A percentile compares a stretch with the other conserved stretches of the same genome.
These are phyloP conservation scores for Lasiodiplodia gonubiensis DNA, from an alignment of 2,329 filamentous ascomycete species.

Conservation along the genomic window DNA sequence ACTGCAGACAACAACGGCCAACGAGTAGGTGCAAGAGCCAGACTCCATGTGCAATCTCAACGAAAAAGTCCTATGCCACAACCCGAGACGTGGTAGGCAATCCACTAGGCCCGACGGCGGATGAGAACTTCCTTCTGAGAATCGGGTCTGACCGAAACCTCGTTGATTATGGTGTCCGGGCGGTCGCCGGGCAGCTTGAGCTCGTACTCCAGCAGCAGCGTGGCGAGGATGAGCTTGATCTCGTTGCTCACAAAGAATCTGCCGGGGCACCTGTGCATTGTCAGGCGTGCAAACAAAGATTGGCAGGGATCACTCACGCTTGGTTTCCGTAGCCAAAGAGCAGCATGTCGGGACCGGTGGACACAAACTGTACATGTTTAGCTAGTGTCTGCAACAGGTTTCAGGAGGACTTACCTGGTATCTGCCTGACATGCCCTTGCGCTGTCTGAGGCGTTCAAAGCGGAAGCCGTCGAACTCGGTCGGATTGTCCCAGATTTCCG, in stretches of 20 bases:
- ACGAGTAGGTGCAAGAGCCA: too few relatives aligned
- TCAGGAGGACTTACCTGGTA: background rate
- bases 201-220: slow-evolving; percentile 21
- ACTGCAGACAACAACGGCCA: too few relatives aligned
- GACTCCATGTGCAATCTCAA: background rate
- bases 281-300: background rate
- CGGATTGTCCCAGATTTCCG: slow-evolving; percentile 19
- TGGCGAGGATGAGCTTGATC: slow-evolving; percentile 48
- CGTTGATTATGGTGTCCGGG: slow-evolving; percentile 1
- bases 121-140: background rate
- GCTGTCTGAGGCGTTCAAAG: slow-evolving; percentile 27
- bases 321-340: slow-evolving; percentile 56
- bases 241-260: slow-evolving; percentile 57
- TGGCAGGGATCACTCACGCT: slow-evolving; percentile 36
- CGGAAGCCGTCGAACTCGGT: slow-evolving; percentile 31
- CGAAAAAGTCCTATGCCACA: background rate
- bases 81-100: background rate
- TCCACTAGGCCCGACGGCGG: background rate
- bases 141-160: background rate
- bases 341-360: slow-evolving; percentile 31
- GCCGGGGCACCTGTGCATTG: slow-evolving; percentile 47
- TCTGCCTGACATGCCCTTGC: background rate
- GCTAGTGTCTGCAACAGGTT: background rate
- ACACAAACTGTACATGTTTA: slow-evolving; percentile 3
- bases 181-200: slow-evolving; percentile 23